A percentile compares a stretch with the other conserved stretches of the same genome.
phyloP scores from a whole-genome alignment of 345 rosid genomes.

The Mercurialis annua region DNA sequence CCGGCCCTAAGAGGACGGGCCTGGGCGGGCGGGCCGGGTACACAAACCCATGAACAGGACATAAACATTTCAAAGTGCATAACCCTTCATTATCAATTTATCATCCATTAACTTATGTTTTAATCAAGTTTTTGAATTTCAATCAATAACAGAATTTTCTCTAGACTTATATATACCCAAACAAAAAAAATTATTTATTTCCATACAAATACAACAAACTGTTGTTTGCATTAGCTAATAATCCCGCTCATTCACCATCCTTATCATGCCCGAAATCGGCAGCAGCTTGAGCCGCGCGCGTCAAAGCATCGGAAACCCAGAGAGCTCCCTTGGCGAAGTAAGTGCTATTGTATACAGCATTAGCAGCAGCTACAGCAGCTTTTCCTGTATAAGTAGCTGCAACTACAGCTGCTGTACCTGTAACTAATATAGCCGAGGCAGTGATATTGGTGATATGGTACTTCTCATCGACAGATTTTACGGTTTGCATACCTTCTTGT shows the following conservation, averaged over 20 bases:
- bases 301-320: conserved; percentile 69
- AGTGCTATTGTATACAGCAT: conserved; percentile 60
- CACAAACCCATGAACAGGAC: no score
- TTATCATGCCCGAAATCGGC: conserved; percentile 64
- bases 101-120: not conserved
- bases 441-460: conserved; percentile 63
- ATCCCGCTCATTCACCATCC: conserved; percentile 25
- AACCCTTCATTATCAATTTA: not conserved
- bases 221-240: not conserved
- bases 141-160: not conserved
- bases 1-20: not conserved
- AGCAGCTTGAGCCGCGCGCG: conserved; percentile 61
- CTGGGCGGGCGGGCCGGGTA: no score
- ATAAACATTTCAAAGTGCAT: no score
- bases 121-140: not conserved
- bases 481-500: conserved; percentile 52
- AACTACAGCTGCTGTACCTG: conserved; percentile 65
- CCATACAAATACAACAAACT: not conserved
- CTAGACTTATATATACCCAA: no score
- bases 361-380: conserved; percentile 61
- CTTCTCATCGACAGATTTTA: conserved; percentile 64
- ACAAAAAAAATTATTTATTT: no score
- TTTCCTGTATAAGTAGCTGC: conserved; percentile 62
- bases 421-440: conserved; percentile 54
- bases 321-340: conserved; percentile 82